Base-by-base conservation (phyloP, 2,329 filamentous ascomycete genomes). In the Pseudogymnoascus sp. region DNA sequence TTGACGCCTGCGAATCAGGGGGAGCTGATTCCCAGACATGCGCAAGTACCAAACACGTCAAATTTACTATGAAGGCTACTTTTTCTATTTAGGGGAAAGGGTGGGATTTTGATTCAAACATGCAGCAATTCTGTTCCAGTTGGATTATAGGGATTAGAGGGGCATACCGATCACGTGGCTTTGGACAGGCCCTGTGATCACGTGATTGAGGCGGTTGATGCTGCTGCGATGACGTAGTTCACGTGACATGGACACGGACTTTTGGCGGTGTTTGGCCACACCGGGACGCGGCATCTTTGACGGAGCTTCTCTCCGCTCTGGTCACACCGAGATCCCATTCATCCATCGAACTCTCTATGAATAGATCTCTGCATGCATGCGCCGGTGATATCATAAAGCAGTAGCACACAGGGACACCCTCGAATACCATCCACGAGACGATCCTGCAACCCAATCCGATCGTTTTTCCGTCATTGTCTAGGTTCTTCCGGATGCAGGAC, bases 331-430 rank as follows among this genome's bases (percentile, higher is more conserved):
- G 14, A 49, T 49, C 23, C 23, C 43, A 28, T 28, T 28, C 14
- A 8, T n/a, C 23, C 23, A 49, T 28, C 23, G 3, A 25, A 6
- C 43, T 14, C 21, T 8, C 23, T 49, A 49, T 49, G 43, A 49
- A 49, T 49, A 49, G 23, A 28, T 49, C 43, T 49, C 43, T 49
- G 43, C 43, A 49, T 49, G 42, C 42, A 28, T 49, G 43, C 23
- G 28, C n/a, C 14, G 23, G 43, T 49, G 43, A 49, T 49, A 49
- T 49, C 43, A 49, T 28, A 28, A 3, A 9, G 14, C 23, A 49
- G 43, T 28, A 49, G 23, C 12, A 34, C 43, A 49, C 43, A 16
- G 43, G 43, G 14, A 49, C 23, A 49, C 3, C 43, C 43, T 18
- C 23, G 23, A 49, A 28, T 28, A 49, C 43, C 23, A 49, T 28